Evolutionary conservation across 345 rosid species (phyloP).

Genomic region (Kernera saxatilis): DNA sequence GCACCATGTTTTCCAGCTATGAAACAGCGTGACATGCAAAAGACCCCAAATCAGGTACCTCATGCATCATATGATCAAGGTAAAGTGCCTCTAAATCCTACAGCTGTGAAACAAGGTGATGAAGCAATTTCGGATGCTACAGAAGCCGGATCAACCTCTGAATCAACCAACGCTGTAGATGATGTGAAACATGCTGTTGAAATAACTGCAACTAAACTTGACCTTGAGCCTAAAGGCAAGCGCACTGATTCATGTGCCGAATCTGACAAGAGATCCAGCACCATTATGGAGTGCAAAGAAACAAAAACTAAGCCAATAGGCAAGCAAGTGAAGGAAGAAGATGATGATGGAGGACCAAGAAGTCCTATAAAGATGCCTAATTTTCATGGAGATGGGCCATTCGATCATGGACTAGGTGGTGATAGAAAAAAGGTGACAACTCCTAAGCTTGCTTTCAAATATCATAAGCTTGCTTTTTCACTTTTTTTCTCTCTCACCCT

Average conservation of each 20-base stretch:
- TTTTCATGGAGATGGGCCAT: too few species aligned
- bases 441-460: too few species aligned
- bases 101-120: background rate
- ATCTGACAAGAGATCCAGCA: background rate
- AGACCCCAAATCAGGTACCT: background rate
- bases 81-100: background rate
- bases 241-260: too few species aligned
- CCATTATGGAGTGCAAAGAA: background rate
- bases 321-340: background rate
- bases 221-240: too few species aligned
- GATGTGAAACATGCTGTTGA: background rate
- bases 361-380: too few species aligned
- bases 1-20: background rate
- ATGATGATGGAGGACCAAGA: too few species aligned
- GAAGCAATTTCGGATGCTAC: background rate
- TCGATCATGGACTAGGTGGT: too few species aligned
- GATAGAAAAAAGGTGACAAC: too few species aligned
- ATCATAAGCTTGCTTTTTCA: background rate
- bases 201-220: background rate
- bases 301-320: background rate
- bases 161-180: background rate
- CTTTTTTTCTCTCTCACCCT: background rate
- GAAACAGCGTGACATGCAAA: background rate
- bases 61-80: too few species aligned
- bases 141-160: background rate